Conservation (phyloP, 129 eudicot genomes). For the Daucus carota region DNA sequence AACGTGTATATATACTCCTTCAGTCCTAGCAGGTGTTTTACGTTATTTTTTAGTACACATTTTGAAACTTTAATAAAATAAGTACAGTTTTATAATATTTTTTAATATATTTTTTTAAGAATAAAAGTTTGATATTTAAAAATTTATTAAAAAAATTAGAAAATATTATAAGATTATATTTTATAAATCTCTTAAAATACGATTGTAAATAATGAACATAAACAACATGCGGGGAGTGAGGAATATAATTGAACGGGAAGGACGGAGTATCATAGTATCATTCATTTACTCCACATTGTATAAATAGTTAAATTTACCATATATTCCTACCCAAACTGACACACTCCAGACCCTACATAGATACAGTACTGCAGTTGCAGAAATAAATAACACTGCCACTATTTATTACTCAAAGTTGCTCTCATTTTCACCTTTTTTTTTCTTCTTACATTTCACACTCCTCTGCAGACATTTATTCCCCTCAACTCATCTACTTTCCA, state of each 20-base stretch:
- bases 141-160: no score
- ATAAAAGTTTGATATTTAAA: no score
- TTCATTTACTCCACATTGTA: not conserved
- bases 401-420: not conserved
- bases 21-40: no score
- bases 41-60: no score
- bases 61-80: no score
- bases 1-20: no score
- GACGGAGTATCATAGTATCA: not conserved
- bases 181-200: no score
- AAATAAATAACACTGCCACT: not conserved
- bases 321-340: constrained; percentile 1
- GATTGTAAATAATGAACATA: no score
- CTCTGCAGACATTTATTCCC: not conserved
- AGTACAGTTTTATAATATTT: no score
- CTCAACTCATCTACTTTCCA: not conserved
- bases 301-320: not conserved
- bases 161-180: no score
- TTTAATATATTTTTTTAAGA: no score
- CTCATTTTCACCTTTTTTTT: not conserved
- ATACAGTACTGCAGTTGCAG: not conserved
- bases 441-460: not conserved
- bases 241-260: not conserved
- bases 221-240: no score
- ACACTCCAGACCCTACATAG: not conserved